Conservation (phyloP, 495 filamentous ascomycete genomes). For the Penicillium atrosanguineum region DNA sequence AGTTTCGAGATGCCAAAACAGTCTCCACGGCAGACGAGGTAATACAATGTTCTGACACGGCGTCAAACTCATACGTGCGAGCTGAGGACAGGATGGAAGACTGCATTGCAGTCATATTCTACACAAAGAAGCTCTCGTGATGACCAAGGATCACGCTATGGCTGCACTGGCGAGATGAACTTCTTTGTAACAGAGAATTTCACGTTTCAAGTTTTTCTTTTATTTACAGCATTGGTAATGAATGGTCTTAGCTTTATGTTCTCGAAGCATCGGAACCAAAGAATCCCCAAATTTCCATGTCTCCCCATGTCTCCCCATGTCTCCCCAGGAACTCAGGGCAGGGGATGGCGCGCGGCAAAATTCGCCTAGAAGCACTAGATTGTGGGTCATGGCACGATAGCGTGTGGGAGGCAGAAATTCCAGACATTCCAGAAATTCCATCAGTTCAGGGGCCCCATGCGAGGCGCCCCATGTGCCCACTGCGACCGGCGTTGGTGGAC, state of each 20-base stretch:
- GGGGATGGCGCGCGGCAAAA: slow-evolving; percentile 22
- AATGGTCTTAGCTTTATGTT: not conserved
- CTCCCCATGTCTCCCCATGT: not conserved
- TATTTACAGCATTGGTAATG: too few species aligned
- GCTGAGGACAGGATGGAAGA: too few species aligned
- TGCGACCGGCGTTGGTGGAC: not conserved
- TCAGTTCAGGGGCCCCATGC: slow-evolving; percentile 14
- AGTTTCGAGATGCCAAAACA: too few species aligned
- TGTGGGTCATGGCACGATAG: slow-evolving; percentile 26
- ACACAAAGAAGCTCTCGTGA: too few species aligned
- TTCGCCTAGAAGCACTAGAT: slow-evolving; percentile 35
- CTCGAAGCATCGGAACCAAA: not conserved
- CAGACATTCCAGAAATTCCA: slow-evolving; percentile 22
- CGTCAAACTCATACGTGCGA: too few species aligned
- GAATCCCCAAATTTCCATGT: not conserved
- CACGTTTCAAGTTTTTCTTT: too few species aligned
- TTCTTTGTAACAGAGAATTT: too few species aligned
- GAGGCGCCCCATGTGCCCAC: not conserved
- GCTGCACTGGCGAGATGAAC: too few species aligned
- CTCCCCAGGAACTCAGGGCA: not conserved
- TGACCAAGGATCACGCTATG: too few species aligned
- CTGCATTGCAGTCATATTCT: too few species aligned
- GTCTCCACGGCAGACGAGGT: too few species aligned
- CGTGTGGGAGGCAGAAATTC: slow-evolving; percentile 8
- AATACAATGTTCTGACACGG: too few species aligned